Base-by-base conservation (phyloP, 306 rosid species). In the Glycine tomentella region DNA sequence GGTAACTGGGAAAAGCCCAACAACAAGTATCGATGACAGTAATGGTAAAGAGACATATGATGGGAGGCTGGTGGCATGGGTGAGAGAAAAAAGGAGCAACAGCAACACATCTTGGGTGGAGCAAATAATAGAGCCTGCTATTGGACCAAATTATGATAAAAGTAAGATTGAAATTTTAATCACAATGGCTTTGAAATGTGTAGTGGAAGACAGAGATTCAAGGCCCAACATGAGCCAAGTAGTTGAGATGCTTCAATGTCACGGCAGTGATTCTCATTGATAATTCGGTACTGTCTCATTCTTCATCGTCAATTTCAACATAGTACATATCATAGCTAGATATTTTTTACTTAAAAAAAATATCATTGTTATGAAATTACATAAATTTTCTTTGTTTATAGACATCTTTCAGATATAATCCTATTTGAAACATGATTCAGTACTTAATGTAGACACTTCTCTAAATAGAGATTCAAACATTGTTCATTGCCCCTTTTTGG, bases 191-290 rank as follows among this genome's bases (percentile, higher is more conserved):
- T 67, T 90, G 74, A 77, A 82, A 10, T 90, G 93, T 70, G 81
- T 84, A 0, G 72, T 75, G 20, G 89, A 88, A 79, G 84, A 88
- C 6, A 80, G 85, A 73, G 89, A 84, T 34, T 74, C 55, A 57
- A 85, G 94, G 61, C 90, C 92, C 5, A 81, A 81, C n/a, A 84
- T 90, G 91, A 90, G 84, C 64, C 82, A 80, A 78, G 91, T 86
- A 0, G 86, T 90, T 25, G 83, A 86, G 66, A 84, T 84, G 82
- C 89, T 87, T 74, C 49, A 36, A 36, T 25, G 31, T 36, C 40
- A 25, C 31, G 31, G 31, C 1, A 25, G 31, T 25, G 31, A 25
- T 25, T 25, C 31, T 25, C 31, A 25, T 25, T 25, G 31, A 25
- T 25, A 1, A 25, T 25, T 25, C 2, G 31, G 31, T 1, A 25